Evolutionary conservation across 371 early-diverging fungal genomes (phyloP).

Genomic region (Capniomyces stellatus): DNA sequence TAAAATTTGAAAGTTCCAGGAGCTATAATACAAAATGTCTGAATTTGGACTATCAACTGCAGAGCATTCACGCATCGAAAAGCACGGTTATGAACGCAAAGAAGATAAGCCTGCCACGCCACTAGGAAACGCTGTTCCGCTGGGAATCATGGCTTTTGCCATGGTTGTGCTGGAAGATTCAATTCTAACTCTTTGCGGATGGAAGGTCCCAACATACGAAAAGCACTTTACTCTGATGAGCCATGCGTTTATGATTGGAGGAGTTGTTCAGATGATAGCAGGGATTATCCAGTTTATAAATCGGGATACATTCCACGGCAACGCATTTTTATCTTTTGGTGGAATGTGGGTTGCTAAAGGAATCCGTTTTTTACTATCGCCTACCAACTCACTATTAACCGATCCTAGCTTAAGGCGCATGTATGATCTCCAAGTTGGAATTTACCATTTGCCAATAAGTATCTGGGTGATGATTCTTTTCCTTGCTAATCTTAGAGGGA

Average conservation of each 20-base stretch:
- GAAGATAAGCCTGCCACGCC: too few species aligned
- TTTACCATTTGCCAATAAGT: not conserved
- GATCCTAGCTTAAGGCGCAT: not conserved
- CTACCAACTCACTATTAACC: slow-evolving; percentile 7
- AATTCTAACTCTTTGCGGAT: slow-evolving; percentile 40
- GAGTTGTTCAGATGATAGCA: slow-evolving; percentile 13
- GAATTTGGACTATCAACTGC: too few species aligned
- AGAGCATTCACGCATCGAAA: too few species aligned
- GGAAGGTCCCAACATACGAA: slow-evolving; percentile 24
- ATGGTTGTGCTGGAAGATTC: slow-evolving; percentile 53
- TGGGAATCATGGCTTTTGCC: slow-evolving; percentile 54
- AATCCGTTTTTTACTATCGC: slow-evolving; percentile 8
- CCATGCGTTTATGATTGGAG: slow-evolving; percentile 14
- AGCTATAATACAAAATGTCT: too few species aligned
- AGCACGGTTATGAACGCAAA: too few species aligned
- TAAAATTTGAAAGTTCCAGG: too few species aligned
- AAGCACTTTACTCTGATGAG: slow-evolving; percentile 12
- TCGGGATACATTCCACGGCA: slow-evolving; percentile 25
- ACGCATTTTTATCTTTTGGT: slow-evolving; percentile 21
- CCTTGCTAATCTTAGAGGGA: not conserved
- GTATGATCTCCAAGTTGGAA: not conserved
- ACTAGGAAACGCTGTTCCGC: slow-evolving; percentile 26
- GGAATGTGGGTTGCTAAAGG: slow-evolving; percentile 22
- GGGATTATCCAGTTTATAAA: slow-evolving; percentile 23
- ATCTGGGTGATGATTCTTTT: not conserved